Evolutionary conservation across 371 early-diverging fungal species (phyloP).

Genomic region (Mortierella sp.): DNA sequence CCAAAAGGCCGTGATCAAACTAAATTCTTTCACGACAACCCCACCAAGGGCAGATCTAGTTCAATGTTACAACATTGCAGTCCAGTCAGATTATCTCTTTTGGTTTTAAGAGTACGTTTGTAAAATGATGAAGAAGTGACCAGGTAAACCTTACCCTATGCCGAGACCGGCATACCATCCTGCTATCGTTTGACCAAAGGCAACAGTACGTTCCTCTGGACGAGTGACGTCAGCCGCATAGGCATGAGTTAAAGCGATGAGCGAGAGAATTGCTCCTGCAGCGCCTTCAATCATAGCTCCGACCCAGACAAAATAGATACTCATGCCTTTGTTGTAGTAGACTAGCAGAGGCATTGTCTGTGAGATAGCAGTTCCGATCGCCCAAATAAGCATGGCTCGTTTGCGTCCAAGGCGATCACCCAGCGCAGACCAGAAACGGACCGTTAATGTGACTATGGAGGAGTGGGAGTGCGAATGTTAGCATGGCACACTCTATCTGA

Average conservation of each 20-base stretch:
- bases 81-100: not conserved
- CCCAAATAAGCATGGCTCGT: conserved; percentile 21
- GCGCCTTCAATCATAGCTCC: conserved; percentile 24
- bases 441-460: conserved; percentile 22
- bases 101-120: not conserved
- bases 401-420: conserved; percentile 34
- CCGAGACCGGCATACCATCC: conserved; percentile 33
- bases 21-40: conserved; percentile 13
- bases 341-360: conserved; percentile 18
- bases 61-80: not conserved
- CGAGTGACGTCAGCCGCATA: conserved; percentile 36
- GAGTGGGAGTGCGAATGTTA: not conserved
- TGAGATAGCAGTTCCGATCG: conserved; percentile 1
- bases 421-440: conserved; percentile 35
- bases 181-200: conserved; percentile 35
- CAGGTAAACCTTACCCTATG: conserved; percentile 18
- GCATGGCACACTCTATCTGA: not conserved
- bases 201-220: conserved; percentile 28
- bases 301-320: conserved; percentile 27
- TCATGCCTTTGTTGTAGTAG: conserved; percentile 20
- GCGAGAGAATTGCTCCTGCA: conserved; percentile 17
- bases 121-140: not conserved
- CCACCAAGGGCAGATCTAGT: conserved; percentile 29
- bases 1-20: conserved; percentile 23
- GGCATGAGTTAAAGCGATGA: conserved; percentile 27